Conservation (phyloP, 1,139 yeast genomes). For the Spathaspora jeffriesii region DNA sequence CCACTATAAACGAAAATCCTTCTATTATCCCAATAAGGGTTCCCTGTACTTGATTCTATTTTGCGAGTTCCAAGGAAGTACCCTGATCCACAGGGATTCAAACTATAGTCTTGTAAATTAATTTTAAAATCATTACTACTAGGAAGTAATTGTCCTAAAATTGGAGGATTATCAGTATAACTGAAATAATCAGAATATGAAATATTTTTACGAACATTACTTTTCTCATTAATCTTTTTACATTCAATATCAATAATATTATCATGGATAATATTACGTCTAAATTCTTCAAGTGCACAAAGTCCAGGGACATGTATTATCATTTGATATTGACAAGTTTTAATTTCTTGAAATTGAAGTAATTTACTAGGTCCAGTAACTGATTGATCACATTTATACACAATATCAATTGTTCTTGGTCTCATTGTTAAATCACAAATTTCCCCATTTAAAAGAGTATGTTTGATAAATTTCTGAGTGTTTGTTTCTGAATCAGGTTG, state of each 20-base stretch:
- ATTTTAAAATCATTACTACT: constrained; percentile 22
- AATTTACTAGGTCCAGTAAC: constrained; percentile 31
- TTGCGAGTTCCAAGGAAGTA: constrained; percentile 28
- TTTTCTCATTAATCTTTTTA: constrained; percentile 25
- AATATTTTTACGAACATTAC: constrained; percentile 11
- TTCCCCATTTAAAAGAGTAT: constrained; percentile 60
- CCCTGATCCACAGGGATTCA: constrained; percentile 32
- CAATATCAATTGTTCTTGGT: constrained; percentile 63
- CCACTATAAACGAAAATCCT: constrained; percentile 28
- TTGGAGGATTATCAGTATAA: constrained; percentile 9
- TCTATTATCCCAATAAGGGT: constrained; percentile 22
- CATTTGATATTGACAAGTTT: constrained; percentile 72
- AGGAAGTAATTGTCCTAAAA: constrained; percentile 17
- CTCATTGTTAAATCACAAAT: constrained; percentile 70
- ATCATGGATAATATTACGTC: constrained; percentile 35
- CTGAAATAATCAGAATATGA: constrained; percentile 12
- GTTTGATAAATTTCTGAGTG: constrained; percentile 44
- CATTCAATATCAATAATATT: constrained; percentile 44
- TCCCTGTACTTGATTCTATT: constrained; percentile 11
- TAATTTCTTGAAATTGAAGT: constrained; percentile 56
- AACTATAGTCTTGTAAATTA: constrained; percentile 24
- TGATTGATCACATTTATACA: constrained; percentile 63
- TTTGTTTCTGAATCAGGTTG: constrained; percentile 10
- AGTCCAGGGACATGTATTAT: constrained; percentile 58
- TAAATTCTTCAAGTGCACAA: constrained; percentile 55